Conservation (phyloP, 2,329 filamentous ascomycete species). For the Scytalidium sp. region DNA sequence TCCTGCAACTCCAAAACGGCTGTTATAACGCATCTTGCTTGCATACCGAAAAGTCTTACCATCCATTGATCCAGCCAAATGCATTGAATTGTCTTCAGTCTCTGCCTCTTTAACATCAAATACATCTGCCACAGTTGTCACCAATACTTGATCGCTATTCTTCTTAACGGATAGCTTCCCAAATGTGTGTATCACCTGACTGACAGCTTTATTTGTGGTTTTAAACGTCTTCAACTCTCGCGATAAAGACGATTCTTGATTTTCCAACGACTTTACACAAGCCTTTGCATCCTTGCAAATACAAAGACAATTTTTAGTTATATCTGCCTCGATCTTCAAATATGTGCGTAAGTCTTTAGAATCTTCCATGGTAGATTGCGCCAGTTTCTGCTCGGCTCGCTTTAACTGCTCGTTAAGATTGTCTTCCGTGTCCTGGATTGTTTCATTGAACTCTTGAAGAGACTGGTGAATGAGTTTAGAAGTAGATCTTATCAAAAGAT, state of each 20-base stretch:
- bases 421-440: slow-evolving; percentile 34
- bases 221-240: slow-evolving; percentile 9
- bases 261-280: slow-evolving; percentile 31
- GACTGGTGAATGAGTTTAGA: slow-evolving; percentile 29
- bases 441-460: slow-evolving; percentile 34
- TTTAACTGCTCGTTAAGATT: slow-evolving; percentile 31
- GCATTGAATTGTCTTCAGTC: slow-evolving; percentile 30
- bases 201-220: slow-evolving; percentile 11
- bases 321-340: slow-evolving; percentile 32
- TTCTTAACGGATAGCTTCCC: slow-evolving; percentile 34
- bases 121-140: slow-evolving; percentile 38
- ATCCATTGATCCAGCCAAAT: slow-evolving; percentile 34
- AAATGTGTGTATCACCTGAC: slow-evolving; percentile 22
- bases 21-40: slow-evolving; percentile 27
- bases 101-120: slow-evolving; percentile 36
- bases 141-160: slow-evolving; percentile 37
- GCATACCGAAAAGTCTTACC: slow-evolving; percentile 25
- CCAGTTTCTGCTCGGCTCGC: slow-evolving; percentile 31
- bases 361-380: slow-evolving; percentile 5
- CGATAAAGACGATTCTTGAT: slow-evolving; percentile 21
- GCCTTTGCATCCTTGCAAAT: slow-evolving; percentile 35
- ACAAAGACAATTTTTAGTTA: slow-evolving; percentile 35
- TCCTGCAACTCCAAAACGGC: slow-evolving; percentile 21
- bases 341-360: slow-evolving; percentile 24
- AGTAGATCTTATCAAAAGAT: slow-evolving; percentile 25